A percentile compares a stretch with the other conserved stretches of the same genome.
Conservation (phyloP, 1,284 basidiomycete species). For the Irpex rosettiformis region DNA sequence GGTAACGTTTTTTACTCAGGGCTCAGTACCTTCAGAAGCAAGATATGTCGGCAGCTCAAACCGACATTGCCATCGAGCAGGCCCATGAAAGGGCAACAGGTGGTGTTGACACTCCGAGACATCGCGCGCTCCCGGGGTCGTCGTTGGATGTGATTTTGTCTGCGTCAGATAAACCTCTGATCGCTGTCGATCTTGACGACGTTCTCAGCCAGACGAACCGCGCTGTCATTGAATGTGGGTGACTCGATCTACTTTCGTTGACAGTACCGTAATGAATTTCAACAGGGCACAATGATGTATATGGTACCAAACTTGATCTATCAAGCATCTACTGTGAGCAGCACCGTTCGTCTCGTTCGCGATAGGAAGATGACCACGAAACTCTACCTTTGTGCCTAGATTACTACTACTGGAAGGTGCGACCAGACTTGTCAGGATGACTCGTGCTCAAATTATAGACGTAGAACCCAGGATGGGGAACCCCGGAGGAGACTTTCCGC, state of each 20-base stretch:
- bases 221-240: slow-evolving; percentile 60
- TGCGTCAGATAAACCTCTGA: slow-evolving; percentile 36
- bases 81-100: slow-evolving; percentile 11
- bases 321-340: slow-evolving; percentile 65
- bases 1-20: background rate
- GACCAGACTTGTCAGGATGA: background rate
- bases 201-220: slow-evolving; percentile 71
- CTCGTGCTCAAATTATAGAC: slow-evolving; percentile 3
- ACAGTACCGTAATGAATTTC: background rate
- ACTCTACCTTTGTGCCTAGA: slow-evolving; percentile 29
- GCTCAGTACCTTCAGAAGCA: background rate
- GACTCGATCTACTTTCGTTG: background rate
- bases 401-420: slow-evolving; percentile 69
- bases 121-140: slow-evolving; percentile 15
- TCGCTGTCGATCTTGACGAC: slow-evolving; percentile 78
- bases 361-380: background rate
- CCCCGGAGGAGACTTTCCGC: slow-evolving; percentile 50
- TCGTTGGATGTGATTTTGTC: slow-evolving; percentile 13
- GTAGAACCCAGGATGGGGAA: slow-evolving; percentile 57
- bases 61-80: slow-evolving; percentile 17
- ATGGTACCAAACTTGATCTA: slow-evolving; percentile 48
- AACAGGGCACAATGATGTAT: slow-evolving; percentile 69
- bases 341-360: background rate
- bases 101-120: slow-evolving; percentile 15
- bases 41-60: slow-evolving; percentile 21